A percentile compares a stretch with the other conserved stretches of the same genome.
Conservation (phyloP, 2,329 filamentous ascomycete species). For the Alternaria gansuensis region DNA sequence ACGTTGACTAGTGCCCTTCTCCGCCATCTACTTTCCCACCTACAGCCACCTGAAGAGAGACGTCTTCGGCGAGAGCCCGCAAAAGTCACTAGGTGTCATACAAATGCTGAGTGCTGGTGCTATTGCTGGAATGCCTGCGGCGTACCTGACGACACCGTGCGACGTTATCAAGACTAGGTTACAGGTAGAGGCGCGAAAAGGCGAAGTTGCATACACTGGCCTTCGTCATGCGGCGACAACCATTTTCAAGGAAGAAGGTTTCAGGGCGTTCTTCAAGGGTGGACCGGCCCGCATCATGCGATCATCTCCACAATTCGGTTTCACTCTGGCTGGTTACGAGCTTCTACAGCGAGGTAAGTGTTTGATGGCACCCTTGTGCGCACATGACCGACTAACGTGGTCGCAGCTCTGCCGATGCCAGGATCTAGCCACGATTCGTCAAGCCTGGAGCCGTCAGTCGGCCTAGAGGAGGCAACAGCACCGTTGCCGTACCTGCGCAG, state of each 20-base stretch:
- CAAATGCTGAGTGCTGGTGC: slow-evolving; percentile 95
- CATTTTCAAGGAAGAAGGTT: slow-evolving; percentile 89
- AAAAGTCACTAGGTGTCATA: slow-evolving; percentile 86
- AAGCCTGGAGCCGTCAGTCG: slow-evolving; percentile 68
- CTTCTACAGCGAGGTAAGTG: slow-evolving; percentile 72
- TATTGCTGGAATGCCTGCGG: slow-evolving; percentile 69
- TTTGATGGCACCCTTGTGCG: neutral
- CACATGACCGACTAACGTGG: slow-evolving; percentile 3
- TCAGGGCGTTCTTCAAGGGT: slow-evolving; percentile 98
- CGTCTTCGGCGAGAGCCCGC: slow-evolving; percentile 86
- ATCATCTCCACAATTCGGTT: slow-evolving; percentile 96
- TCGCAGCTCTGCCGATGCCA: slow-evolving; percentile 74
- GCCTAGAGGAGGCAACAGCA: slow-evolving; percentile 69
- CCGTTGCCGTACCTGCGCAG: slow-evolving; percentile 75
- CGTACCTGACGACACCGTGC: slow-evolving; percentile 93
- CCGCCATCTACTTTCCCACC: slow-evolving; percentile 97
- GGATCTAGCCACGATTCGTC: slow-evolving; percentile 66
- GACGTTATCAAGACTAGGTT: slow-evolving; percentile 99
- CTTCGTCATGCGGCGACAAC: slow-evolving; percentile 85
- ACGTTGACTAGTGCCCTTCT: slow-evolving; percentile 77
- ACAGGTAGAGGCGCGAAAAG: slow-evolving; percentile 96
- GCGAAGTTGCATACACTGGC: slow-evolving; percentile 86
- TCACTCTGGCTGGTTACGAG: slow-evolving; percentile 95
- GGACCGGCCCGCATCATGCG: slow-evolving; percentile 93
- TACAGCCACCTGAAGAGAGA: slow-evolving; percentile 96